Conservation (phyloP, 1,284 basidiomycete species). For the Rhodotorula sp. region DNA sequence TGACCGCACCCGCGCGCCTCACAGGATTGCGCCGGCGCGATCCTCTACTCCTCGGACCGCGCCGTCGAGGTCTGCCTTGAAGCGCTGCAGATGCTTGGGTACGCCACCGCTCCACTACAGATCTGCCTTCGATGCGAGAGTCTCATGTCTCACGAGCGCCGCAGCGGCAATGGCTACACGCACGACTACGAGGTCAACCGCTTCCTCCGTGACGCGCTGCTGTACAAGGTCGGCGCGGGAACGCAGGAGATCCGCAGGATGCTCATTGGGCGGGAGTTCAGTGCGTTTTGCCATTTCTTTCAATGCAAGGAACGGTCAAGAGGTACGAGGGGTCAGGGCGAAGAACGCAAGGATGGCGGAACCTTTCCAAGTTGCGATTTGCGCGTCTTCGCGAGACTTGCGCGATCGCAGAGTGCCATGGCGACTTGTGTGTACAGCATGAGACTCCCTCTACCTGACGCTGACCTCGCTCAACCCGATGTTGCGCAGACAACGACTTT, state of each 20-base stretch:
- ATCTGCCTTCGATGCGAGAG: background rate
- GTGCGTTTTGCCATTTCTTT: background rate
- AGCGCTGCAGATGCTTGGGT: slow-evolving; percentile 86
- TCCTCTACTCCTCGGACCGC: slow-evolving; percentile 85
- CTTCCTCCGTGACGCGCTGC: slow-evolving; percentile 75
- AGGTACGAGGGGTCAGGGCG: too few species aligned
- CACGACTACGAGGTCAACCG: slow-evolving; percentile 81
- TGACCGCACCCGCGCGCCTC: too few species aligned
- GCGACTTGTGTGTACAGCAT: too few species aligned
- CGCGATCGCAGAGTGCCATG: too few species aligned
- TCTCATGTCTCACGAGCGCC: background rate
- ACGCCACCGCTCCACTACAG: slow-evolving; percentile 55
- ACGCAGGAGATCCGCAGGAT: slow-evolving; percentile 31
- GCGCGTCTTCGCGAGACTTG: too few species aligned
- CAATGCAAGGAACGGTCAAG: too few species aligned
- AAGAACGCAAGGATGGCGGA: too few species aligned
- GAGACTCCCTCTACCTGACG: too few species aligned
- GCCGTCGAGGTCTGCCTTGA: slow-evolving; percentile 88
- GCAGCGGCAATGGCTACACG: slow-evolving; percentile 36
- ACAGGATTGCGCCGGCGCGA: slow-evolving; percentile 89
- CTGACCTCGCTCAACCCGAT: background rate
- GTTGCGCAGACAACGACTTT: slow-evolving; percentile 3
- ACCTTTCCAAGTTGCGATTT: too few species aligned
- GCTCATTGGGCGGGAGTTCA: slow-evolving; percentile 47
- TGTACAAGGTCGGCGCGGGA: slow-evolving; percentile 74